Conservation (phyloP, 768 basidiomycete species). For the Tephrocybe sp. region DNA sequence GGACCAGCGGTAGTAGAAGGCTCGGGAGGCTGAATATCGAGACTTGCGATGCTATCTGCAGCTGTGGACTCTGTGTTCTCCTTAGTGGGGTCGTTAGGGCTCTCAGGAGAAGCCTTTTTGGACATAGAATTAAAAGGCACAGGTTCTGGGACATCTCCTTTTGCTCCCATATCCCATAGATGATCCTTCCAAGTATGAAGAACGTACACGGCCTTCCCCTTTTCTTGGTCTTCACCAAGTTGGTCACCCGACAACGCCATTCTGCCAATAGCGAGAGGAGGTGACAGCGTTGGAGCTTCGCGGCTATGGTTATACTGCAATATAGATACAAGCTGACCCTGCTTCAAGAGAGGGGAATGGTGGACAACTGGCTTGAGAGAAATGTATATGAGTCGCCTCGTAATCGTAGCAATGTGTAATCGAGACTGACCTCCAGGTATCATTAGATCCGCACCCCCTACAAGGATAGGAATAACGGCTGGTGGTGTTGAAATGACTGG, state of each 20-base stretch:
- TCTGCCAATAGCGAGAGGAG: conserved; percentile 74
- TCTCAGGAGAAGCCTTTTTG: conserved; percentile 5
- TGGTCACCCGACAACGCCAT: conserved; percentile 57
- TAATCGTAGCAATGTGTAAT: neutral
- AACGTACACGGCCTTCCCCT: conserved; percentile 76
- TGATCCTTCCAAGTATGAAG: conserved; percentile 77
- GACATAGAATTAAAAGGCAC: conserved; percentile 19
- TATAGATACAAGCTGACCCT: conserved; percentile 61
- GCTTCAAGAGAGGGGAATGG: conserved; percentile 37
- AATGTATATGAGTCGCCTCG: conserved; percentile 7
- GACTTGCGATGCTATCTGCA: conserved; percentile 6
- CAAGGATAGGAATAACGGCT: conserved; percentile 66
- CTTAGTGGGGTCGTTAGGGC: conserved; percentile 16
- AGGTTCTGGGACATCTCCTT: conserved; percentile 50
- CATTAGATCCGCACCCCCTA: conserved; percentile 87
- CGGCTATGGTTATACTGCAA: conserved; percentile 41
- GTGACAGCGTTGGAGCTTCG: conserved; percentile 34
- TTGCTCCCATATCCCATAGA: conserved; percentile 73
- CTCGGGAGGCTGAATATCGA: conserved; percentile 9
- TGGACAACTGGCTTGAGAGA: conserved; percentile 55
- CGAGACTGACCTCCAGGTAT: conserved; percentile 70
- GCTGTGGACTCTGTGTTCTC: conserved; percentile 8
- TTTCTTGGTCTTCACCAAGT: conserved; percentile 42
- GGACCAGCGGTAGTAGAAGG: neutral
- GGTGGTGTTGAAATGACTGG: conserved; percentile 71